Conservation (phyloP, 2,329 filamentous ascomycete species). For the Cladophialophora immunda region DNA sequence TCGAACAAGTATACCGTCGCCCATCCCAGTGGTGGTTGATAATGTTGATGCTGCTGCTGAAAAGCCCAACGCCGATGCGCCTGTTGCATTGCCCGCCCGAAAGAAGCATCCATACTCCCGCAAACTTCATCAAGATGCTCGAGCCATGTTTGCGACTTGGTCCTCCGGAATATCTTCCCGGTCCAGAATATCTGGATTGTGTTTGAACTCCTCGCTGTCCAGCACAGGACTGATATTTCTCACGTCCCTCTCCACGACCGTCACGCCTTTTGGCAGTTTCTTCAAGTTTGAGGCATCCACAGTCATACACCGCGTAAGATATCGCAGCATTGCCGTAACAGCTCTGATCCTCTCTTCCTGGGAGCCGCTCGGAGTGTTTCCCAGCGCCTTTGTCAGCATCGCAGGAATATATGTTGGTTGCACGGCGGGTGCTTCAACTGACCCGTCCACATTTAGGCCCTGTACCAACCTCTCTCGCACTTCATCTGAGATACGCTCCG, state of each 20-base stretch:
- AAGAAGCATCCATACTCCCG: neutral
- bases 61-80: neutral
- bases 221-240: conserved; percentile 30
- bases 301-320: conserved; percentile 29
- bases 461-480: conserved; percentile 39
- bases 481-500: conserved; percentile 33
- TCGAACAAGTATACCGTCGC: neutral
- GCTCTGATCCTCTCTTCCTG: conserved; percentile 26
- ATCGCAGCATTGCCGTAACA: conserved; percentile 34
- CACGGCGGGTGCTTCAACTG: conserved; percentile 44
- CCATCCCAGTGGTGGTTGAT: neutral
- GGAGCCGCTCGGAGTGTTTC: conserved; percentile 21
- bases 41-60: neutral
- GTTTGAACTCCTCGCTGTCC: conserved; percentile 29
- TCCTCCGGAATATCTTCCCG: conserved; percentile 28
- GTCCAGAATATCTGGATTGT: conserved; percentile 30
- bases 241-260: conserved; percentile 37
- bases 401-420: conserved; percentile 50
- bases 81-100: neutral
- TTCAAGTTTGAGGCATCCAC: conserved; percentile 17
- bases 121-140: neutral
- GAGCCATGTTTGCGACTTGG: conserved; percentile 34
- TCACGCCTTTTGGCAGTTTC: conserved; percentile 25
- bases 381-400: conserved; percentile 43
- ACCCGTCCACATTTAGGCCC: conserved; percentile 47